phyloP scores from a whole-genome alignment of 192 early-diverging fungal species.

The Chytriomyces sp. region DNA sequence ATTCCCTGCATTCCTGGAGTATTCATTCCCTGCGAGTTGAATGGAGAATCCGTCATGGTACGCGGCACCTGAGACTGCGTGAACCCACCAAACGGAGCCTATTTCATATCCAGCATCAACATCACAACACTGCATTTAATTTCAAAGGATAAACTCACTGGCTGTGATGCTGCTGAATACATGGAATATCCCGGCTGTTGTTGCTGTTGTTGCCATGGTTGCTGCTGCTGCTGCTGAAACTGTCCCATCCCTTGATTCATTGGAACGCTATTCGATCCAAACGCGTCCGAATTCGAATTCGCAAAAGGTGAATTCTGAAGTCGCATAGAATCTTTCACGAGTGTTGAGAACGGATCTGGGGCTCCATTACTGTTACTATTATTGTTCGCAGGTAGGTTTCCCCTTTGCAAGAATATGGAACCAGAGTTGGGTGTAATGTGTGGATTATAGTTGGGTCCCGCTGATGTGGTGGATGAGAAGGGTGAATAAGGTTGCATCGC shows the following conservation, averaged over 20 bases:
- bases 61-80: conserved; percentile 1
- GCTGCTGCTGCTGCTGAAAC: conserved; percentile 30
- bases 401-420: not conserved
- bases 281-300: not conserved
- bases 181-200: not conserved
- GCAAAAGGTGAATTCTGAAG: not conserved
- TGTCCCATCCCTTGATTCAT: not conserved
- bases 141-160: not conserved
- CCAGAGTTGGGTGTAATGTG: not conserved
- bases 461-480: not conserved
- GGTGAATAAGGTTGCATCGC: not conserved
- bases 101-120: not conserved
- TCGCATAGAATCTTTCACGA: not conserved
- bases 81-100: not conserved
- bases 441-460: conserved; percentile 21
- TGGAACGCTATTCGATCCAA: not conserved
- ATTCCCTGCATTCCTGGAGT: not conserved
- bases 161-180: not conserved
- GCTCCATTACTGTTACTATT: conserved; percentile 30
- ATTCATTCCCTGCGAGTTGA: not conserved
- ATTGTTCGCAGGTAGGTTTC: not conserved
- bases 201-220: conserved; percentile 17
- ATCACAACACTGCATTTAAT: not conserved
- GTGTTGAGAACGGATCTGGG: conserved; percentile 16
- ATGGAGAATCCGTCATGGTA: not conserved